phyloP scores from a whole-genome alignment of 2,329 filamentous ascomycete species.

The Penicillium paneum region DNA sequence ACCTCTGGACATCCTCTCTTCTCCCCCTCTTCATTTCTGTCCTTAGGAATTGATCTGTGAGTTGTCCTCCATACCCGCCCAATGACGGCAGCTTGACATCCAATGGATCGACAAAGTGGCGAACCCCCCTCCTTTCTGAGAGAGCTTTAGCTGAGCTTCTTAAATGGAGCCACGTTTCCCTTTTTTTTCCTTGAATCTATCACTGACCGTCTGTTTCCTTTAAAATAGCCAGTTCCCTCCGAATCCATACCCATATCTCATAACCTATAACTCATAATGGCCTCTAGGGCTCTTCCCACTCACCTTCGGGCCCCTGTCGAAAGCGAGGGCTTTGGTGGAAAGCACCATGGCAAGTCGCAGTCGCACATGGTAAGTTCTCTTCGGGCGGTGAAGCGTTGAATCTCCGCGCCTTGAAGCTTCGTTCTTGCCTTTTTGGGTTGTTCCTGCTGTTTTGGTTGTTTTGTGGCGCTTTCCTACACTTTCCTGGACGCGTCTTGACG shows the following conservation, averaged over 20 bases:
- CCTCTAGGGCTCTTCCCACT: conserved; percentile 72
- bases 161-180: conserved; percentile 13
- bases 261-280: conserved; percentile 53
- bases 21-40: not conserved
- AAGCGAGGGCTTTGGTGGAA: conserved; percentile 40
- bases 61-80: not conserved
- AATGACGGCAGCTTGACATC: conserved; percentile 34
- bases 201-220: conserved; percentile 7
- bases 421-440: not conserved
- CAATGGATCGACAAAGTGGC: conserved; percentile 31
- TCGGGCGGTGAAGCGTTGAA: not conserved
- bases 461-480: too few relatives aligned
- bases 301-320: conserved; percentile 69
- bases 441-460: not conserved
- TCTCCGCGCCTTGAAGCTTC: not conserved
- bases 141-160: not conserved
- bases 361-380: conserved; percentile 54
- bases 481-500: not conserved
- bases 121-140: conserved; percentile 12
- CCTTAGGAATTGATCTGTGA: not conserved
- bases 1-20: not conserved
- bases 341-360: conserved; percentile 55
- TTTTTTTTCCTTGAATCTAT: not conserved
- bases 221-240: conserved; percentile 2
- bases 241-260: not conserved